These are phyloP conservation scores for Theobroma grandiflorum DNA, from an alignment of 441 rosid species.

Conservation along the genomic window DNA sequence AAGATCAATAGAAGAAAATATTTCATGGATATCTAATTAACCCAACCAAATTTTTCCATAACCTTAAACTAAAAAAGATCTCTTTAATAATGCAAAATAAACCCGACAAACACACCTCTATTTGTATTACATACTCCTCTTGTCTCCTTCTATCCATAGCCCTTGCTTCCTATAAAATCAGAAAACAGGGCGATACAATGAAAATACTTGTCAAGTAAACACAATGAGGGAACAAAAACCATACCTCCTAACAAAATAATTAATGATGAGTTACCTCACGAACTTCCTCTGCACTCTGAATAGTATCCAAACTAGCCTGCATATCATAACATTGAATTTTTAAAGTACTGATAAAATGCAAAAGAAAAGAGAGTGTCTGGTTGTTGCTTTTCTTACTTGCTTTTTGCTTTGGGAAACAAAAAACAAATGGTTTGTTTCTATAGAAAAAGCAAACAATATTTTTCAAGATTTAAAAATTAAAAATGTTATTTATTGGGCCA, in stretches of 20 bases:
- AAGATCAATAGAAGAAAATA: background rate
- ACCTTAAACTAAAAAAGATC: background rate
- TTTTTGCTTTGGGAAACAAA: background rate
- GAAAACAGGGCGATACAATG: background rate
- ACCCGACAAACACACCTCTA: constrained; percentile 64
- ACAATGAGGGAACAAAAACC: background rate
- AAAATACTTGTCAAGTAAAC: constrained; percentile 11
- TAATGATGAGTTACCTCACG: constrained; percentile 69
- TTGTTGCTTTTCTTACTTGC: background rate
- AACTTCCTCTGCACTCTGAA: constrained; percentile 89
- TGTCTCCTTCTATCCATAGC: constrained; percentile 85
- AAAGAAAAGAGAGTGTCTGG: background rate
- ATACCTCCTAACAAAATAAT: background rate
- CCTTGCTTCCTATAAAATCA: constrained; percentile 72
- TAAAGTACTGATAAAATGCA: background rate
- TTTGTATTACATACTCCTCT: constrained; percentile 73
- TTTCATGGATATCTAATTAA: background rate
- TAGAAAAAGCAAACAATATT: background rate
- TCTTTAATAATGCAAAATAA: background rate
- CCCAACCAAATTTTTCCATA: background rate
- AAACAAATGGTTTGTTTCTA: background rate
- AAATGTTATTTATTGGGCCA: background rate
- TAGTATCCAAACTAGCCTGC: constrained; percentile 91
- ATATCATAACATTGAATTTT: background rate
- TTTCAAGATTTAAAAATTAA: background rate